phyloP scores from a whole-genome alignment of 2,329 filamentous ascomycete genomes.

The Amauroascus verrucosus region DNA sequence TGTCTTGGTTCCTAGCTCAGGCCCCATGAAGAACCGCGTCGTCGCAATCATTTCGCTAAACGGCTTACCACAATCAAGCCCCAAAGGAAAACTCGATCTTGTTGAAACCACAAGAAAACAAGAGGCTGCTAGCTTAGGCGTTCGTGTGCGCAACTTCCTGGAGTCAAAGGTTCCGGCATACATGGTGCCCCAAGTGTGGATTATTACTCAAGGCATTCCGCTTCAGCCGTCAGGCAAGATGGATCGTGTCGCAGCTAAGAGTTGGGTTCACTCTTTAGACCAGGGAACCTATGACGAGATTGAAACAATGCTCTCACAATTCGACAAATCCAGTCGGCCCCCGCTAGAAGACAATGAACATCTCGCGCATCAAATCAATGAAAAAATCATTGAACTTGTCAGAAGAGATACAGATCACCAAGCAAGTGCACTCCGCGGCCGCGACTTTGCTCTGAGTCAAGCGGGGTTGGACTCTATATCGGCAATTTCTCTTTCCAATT shows the following conservation, averaged over 20 bases:
- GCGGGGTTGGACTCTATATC: background rate
- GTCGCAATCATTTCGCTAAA: background rate
- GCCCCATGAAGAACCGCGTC: background rate
- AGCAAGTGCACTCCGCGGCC: background rate
- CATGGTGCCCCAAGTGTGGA: slow-evolving; percentile 24
- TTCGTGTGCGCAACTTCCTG: background rate
- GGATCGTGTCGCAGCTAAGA: slow-evolving; percentile 16
- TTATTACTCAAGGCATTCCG: slow-evolving; percentile 24
- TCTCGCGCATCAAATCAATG: background rate
- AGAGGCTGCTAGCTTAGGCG: background rate
- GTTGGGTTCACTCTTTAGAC: background rate
- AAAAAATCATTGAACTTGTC: background rate
- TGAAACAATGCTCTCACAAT: background rate
- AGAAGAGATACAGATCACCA: background rate
- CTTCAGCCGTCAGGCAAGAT: slow-evolving; percentile 26
- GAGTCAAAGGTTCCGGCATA: slow-evolving; percentile 21
- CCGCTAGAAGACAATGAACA: background rate
- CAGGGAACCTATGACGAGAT: background rate
- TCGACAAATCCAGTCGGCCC: background rate
- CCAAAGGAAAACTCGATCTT: background rate
- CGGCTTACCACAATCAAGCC: background rate
- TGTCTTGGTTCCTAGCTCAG: background rate
- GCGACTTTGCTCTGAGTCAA: background rate
- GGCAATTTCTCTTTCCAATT: background rate
- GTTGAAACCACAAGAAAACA: background rate